Evolutionary conservation across 352 stramenopile species (phyloP).

Genomic region (Bremia lactucae): DNA sequence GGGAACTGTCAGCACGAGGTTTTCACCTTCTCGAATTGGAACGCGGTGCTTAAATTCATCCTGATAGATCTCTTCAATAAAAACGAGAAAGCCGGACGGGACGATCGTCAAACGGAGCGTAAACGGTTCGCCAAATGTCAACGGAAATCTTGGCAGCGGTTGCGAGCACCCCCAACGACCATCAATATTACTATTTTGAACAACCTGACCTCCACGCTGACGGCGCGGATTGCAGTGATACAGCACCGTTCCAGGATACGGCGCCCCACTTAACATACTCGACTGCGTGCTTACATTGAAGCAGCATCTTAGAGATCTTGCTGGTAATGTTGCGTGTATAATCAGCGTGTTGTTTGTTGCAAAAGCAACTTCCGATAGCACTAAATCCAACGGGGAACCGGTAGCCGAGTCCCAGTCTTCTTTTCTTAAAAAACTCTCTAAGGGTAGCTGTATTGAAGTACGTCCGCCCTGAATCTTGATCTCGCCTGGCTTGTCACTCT

Average conservation of each 20-base stretch:
- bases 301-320: conserved; percentile 50
- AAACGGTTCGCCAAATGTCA: conserved; percentile 69
- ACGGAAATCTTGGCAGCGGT: conserved; percentile 46
- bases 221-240: conserved; percentile 76
- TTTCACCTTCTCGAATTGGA: conserved; percentile 73
- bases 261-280: conserved; percentile 55
- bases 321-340: conserved; percentile 61
- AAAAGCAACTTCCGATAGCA: conserved; percentile 65
- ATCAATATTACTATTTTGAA: conserved; percentile 81
- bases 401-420: conserved; percentile 77
- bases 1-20: conserved; percentile 64
- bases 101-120: conserved; percentile 66
- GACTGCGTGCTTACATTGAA: conserved; percentile 72
- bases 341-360: conserved; percentile 81
- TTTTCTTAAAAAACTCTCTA: conserved; percentile 63
- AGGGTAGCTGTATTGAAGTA: conserved; percentile 61
- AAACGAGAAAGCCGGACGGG: conserved; percentile 60
- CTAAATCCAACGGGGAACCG: conserved; percentile 41
- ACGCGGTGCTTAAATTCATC: conserved; percentile 79
- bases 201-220: conserved; percentile 48
- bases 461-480: conserved; percentile 68
- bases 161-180: conserved; percentile 63
- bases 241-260: conserved; percentile 64
- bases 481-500: conserved; percentile 63
- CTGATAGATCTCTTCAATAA: conserved; percentile 73